phyloP scores from a whole-genome alignment of 2,329 filamentous ascomycete species.

The Elsinoe necatrix region DNA sequence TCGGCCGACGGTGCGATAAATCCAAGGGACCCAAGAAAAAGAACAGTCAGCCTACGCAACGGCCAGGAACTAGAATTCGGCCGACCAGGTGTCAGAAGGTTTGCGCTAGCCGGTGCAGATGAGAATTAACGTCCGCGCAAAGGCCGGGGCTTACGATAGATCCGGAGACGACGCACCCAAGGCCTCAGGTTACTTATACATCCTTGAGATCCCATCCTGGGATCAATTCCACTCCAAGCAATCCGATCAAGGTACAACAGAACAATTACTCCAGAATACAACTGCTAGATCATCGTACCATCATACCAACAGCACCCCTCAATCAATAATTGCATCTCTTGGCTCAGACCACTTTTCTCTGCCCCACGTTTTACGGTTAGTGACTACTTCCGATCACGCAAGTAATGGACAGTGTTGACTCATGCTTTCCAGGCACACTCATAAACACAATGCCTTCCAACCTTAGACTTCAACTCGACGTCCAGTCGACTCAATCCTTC shows the following conservation, averaged over 20 bases:
- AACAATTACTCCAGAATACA: neutral
- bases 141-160: slow-evolving; percentile 7
- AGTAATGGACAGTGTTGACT: slow-evolving; percentile 15
- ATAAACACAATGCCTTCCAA: slow-evolving; percentile 39
- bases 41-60: neutral
- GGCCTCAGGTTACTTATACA: slow-evolving; percentile 12
- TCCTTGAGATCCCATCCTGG: neutral
- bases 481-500: slow-evolving; percentile 30
- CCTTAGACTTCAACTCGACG: slow-evolving; percentile 31
- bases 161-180: neutral
- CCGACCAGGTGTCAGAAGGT: neutral
- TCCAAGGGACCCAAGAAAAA: neutral
- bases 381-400: slow-evolving; percentile 13
- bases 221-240: slow-evolving; percentile 1
- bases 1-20: neutral
- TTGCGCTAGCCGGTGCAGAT: neutral
- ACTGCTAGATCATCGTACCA: neutral
- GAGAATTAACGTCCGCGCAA: slow-evolving; percentile 2
- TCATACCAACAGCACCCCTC: neutral
- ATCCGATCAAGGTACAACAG: neutral
- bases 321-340: neutral
- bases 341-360: slow-evolving; percentile 4
- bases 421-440: slow-evolving; percentile 17
- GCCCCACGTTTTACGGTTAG: slow-evolving; percentile 10
- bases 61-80: neutral